Conservation (phyloP, 768 basidiomycete species). For the Royoungia palumana region DNA sequence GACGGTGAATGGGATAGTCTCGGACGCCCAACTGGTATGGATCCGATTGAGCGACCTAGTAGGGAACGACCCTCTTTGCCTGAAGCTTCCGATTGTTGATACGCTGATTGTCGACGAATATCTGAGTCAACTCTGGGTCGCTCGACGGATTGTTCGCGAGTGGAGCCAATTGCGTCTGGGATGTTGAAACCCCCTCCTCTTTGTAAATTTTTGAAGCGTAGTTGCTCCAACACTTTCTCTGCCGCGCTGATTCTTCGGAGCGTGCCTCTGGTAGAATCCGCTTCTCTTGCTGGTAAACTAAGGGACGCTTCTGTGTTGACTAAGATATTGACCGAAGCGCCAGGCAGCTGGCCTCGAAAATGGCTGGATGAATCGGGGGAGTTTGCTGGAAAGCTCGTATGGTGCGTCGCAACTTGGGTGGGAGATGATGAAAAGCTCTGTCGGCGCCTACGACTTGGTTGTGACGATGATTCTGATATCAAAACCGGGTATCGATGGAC, state of each 20-base stretch:
- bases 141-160: constrained; percentile 17
- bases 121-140: constrained; percentile 31
- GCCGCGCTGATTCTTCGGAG: constrained; percentile 61
- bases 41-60: constrained; percentile 20
- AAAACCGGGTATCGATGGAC: constrained; percentile 92
- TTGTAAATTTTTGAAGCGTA: constrained; percentile 55
- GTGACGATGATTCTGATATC: constrained; percentile 37
- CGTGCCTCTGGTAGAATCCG: constrained; percentile 25
- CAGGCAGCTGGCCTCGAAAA: constrained; percentile 22
- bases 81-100: constrained; percentile 23
- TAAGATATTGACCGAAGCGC: constrained; percentile 19
- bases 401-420: constrained; percentile 11
- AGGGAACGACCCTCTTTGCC: constrained; percentile 21
- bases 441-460: constrained; percentile 25
- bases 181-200: constrained; percentile 38
- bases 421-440: constrained; percentile 29
- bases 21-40: constrained; percentile 41
- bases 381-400: constrained; percentile 3
- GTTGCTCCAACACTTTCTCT: constrained; percentile 64
- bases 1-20: constrained; percentile 60
- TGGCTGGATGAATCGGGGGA: constrained; percentile 13
- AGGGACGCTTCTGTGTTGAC: constrained; percentile 17
- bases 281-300: constrained; percentile 33
- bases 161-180: constrained; percentile 13
- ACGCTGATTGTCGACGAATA: constrained; percentile 22